Evolutionary conservation across 176 grass and related monocot genomes (phyloP).

Genomic region (Coix lacrymajobi): DNA sequence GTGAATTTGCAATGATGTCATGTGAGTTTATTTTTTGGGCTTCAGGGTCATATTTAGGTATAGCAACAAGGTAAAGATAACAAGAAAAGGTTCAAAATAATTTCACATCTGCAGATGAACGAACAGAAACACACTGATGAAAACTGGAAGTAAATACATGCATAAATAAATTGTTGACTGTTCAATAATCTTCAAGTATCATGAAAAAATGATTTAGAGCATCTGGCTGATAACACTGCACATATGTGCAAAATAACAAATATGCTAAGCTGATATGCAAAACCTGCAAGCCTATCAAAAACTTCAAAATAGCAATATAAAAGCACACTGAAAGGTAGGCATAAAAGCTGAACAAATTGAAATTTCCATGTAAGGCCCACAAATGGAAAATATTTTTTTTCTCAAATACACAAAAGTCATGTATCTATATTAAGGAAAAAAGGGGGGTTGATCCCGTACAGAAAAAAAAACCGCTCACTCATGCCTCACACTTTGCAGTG

Average conservation of each 20-base stretch:
- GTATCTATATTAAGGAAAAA: neutral
- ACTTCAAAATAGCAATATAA: neutral
- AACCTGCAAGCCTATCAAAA: neutral
- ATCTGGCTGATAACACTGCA: neutral
- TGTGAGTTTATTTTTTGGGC: neutral
- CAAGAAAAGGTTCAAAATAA: neutral
- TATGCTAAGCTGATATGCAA: neutral
- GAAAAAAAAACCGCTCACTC: neutral
- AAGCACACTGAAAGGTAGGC: neutral
- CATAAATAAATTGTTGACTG: neutral
- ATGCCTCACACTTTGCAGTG: neutral
- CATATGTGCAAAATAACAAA: neutral
- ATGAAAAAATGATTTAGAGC: neutral
- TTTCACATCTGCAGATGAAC: neutral
- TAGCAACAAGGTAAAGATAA: neutral
- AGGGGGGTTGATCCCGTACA: neutral
- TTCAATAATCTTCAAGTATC: neutral
- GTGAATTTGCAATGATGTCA: neutral
- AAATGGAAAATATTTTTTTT: neutral
- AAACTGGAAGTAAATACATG: neutral
- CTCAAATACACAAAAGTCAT: neutral
- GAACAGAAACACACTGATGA: neutral
- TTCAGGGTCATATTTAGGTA: neutral
- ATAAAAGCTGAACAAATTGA: neutral
- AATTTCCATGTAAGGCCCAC: neutral